Conservation (phyloP, 177 flowering plant genomes). For the Vitis hybrid region DNA sequence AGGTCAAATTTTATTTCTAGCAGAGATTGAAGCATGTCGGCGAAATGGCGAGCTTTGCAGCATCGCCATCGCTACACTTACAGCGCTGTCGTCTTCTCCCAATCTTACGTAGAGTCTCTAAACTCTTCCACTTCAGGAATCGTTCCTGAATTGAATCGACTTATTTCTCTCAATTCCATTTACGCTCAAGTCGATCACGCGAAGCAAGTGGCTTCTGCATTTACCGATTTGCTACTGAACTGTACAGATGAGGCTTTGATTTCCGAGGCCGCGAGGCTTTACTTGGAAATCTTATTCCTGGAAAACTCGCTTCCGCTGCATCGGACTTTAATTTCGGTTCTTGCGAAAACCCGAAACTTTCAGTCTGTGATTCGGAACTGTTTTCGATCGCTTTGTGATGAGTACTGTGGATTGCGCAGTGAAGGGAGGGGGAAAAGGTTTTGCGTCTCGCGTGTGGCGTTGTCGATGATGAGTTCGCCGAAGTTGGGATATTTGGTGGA, state of each 20-base stretch:
- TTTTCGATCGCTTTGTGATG: slow-evolving; percentile 57
- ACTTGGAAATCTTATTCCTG: slow-evolving; percentile 67
- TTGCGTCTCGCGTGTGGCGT: slow-evolving; percentile 62
- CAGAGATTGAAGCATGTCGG: slow-evolving; percentile 54
- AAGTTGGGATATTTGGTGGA: slow-evolving; percentile 74
- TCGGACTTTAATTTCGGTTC: slow-evolving; percentile 56
- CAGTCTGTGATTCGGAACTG: slow-evolving; percentile 42
- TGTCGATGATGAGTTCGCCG: slow-evolving; percentile 82
- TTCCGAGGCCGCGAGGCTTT: slow-evolving; percentile 41
- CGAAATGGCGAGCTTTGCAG: slow-evolving; percentile 97
- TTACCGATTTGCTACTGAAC: slow-evolving; percentile 37
- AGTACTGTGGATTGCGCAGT: slow-evolving; percentile 45
- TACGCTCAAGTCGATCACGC: slow-evolving; percentile 67
- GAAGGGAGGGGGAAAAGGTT: slow-evolving; percentile 68
- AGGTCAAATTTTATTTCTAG: not conserved
- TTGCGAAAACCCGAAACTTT: slow-evolving; percentile 45
- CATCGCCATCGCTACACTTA: slow-evolving; percentile 94
- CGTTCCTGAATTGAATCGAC: slow-evolving; percentile 30
- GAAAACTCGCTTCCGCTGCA: slow-evolving; percentile 88
- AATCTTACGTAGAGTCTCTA: slow-evolving; percentile 43
- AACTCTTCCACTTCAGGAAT: slow-evolving; percentile 32
- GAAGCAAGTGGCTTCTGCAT: slow-evolving; percentile 60
- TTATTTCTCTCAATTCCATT: slow-evolving; percentile 60
- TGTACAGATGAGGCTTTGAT: slow-evolving; percentile 25
- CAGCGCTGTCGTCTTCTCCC: slow-evolving; percentile 74